These are phyloP conservation scores for Phaseolus lunatus DNA, from an alignment of 306 rosid genomes.

Conservation along the genomic window DNA sequence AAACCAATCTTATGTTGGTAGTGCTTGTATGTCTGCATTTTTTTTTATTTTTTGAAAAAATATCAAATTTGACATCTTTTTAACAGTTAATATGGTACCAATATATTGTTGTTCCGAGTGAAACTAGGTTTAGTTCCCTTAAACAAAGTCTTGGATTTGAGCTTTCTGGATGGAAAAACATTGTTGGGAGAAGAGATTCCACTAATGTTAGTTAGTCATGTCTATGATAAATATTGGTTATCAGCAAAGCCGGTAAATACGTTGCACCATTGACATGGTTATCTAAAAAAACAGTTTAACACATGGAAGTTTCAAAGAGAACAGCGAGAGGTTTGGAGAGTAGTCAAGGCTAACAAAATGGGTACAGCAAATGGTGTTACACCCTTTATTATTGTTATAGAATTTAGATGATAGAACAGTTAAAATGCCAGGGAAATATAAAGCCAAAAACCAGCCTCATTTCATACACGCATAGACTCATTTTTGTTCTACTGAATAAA, in stretches of 20 bases:
- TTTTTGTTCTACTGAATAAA: not conserved
- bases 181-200: not conserved
- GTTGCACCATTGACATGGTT: not conserved
- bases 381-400: not conserved
- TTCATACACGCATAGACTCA: not conserved
- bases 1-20: slow-evolving; percentile 1
- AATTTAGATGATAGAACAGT: not conserved
- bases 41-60: not conserved
- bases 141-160: not conserved
- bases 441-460: not conserved
- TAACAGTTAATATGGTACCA: not conserved
- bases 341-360: not conserved
- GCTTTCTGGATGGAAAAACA: not conserved
- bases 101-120: too few species aligned
- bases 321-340: not conserved
- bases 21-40: not conserved
- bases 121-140: too few species aligned
- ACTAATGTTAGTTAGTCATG: not conserved
- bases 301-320: not conserved
- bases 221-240: too few species aligned
- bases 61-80: not conserved
- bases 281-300: not conserved
- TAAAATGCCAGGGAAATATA: not conserved
- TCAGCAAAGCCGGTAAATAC: not conserved
- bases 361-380: not conserved